Percentiles rank a stretch among this genome's conserved stretches.
These are phyloP conservation scores for Candida broadrunensis DNA, from an alignment of 805 yeast genomes.

Conservation along the genomic window DNA sequence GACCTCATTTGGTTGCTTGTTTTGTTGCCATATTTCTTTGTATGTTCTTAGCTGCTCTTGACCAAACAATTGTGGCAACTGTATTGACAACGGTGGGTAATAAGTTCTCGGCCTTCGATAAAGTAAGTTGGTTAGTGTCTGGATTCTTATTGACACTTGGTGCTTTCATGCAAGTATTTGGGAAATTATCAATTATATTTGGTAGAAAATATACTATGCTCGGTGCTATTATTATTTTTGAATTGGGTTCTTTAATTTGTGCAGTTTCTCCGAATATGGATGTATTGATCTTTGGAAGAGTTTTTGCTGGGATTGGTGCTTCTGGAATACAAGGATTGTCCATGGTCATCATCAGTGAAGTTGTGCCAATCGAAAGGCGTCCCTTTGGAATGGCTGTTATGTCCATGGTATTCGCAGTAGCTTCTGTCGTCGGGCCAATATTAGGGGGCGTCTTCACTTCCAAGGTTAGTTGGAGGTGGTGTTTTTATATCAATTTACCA, in stretches of 20 bases:
- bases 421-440: slow-evolving; percentile 59
- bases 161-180: slow-evolving; percentile 29
- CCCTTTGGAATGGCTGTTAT: slow-evolving; percentile 36
- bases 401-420: slow-evolving; percentile 44
- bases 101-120: slow-evolving; percentile 26
- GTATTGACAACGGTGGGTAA: slow-evolving; percentile 29
- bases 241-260: slow-evolving; percentile 57
- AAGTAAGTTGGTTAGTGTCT: slow-evolving; percentile 32
- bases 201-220: slow-evolving; percentile 26
- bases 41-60: slow-evolving; percentile 33
- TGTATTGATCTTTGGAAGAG: slow-evolving; percentile 67
- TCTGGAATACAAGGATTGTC: slow-evolving; percentile 61
- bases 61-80: slow-evolving; percentile 35
- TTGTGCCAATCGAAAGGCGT: slow-evolving; percentile 42
- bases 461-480: slow-evolving; percentile 68
- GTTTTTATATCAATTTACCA: slow-evolving; percentile 68
- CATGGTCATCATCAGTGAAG: slow-evolving; percentile 54
- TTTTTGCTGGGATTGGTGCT: slow-evolving; percentile 70
- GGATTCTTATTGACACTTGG: slow-evolving; percentile 31
- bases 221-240: slow-evolving; percentile 38
- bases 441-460: slow-evolving; percentile 65
- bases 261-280: slow-evolving; percentile 55
- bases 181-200: slow-evolving; percentile 29
- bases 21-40: slow-evolving; percentile 21
- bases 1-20: slow-evolving; percentile 19